phyloP scores from a whole-genome alignment of 208 protist genomes.

The Trypanosoma cruzi region DNA sequence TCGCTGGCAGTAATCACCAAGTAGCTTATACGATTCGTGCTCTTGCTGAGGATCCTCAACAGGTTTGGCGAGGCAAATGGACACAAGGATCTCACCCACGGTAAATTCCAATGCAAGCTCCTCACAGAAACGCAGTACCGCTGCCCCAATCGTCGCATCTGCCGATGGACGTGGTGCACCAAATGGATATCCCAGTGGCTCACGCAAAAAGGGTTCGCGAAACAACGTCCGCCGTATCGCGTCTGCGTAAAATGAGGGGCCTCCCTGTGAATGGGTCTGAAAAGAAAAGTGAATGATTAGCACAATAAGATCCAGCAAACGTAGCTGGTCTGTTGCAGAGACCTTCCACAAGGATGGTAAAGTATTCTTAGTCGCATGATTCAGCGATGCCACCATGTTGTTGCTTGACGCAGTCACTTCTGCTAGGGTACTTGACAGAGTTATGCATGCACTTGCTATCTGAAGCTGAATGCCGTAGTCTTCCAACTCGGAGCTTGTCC shows the following conservation, averaged over 20 bases:
- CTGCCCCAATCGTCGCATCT: constrained; percentile 36
- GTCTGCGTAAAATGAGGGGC: constrained; percentile 30
- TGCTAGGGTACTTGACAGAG: constrained; percentile 41
- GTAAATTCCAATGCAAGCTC: constrained; percentile 65
- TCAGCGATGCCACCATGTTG: not conserved
- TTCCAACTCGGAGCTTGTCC: constrained; percentile 54
- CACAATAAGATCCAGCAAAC: constrained; percentile 57
- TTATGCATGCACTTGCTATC: constrained; percentile 38
- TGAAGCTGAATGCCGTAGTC: constrained; percentile 39
- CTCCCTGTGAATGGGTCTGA: constrained; percentile 36
- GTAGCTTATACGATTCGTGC: constrained; percentile 39
- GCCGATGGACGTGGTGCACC: constrained; percentile 41
- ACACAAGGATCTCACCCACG: constrained; percentile 57
- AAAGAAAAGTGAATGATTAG: constrained; percentile 70
- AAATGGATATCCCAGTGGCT: constrained; percentile 77
- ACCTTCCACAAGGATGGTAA: constrained; percentile 18
- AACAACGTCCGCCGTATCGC: constrained; percentile 64
- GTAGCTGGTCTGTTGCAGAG: constrained; percentile 27
- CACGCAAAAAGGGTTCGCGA: constrained; percentile 53
- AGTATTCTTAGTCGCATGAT: constrained; percentile 4
- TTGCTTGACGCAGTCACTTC: constrained; percentile 28
- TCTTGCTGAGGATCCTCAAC: constrained; percentile 49
- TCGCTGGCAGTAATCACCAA: constrained; percentile 57
- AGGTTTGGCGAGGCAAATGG: constrained; percentile 49
- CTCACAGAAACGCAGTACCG: constrained; percentile 49